A percentile compares a stretch with the other conserved stretches of the same genome.
Conservation (phyloP, 2,329 filamentous ascomycete genomes). For the Fusarium sp. region DNA sequence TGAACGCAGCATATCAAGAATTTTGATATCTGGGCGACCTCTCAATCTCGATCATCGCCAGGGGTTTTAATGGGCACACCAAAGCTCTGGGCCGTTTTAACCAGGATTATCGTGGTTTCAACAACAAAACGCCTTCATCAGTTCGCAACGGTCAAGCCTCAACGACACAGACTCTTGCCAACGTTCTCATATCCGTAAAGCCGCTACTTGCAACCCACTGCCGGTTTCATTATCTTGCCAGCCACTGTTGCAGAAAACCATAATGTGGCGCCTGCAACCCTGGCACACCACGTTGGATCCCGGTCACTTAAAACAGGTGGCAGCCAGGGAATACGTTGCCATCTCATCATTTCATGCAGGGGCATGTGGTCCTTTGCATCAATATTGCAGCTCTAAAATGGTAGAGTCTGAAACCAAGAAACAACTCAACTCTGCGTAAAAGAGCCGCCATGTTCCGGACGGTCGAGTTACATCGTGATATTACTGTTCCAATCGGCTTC, state of each 20-base stretch:
- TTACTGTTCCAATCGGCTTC: conserved; percentile 19
- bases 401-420: conserved; percentile 11
- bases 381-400: conserved; percentile 16
- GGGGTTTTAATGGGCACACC: conserved; percentile 24
- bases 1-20: neutral
- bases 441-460: neutral
- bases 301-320: conserved; percentile 11
- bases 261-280: conserved; percentile 28
- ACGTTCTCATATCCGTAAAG: neutral
- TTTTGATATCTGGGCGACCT: conserved; percentile 4
- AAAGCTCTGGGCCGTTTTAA: conserved; percentile 16
- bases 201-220: neutral
- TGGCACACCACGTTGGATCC: conserved; percentile 29
- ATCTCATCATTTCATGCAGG: conserved; percentile 41
- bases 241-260: conserved; percentile 26
- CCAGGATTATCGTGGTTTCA: conserved; percentile 12
- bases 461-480: conserved; percentile 24
- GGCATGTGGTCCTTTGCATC: conserved; percentile 27
- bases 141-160: conserved; percentile 22
- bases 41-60: conserved; percentile 22
- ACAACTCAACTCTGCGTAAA: conserved; percentile 9
- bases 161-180: neutral
- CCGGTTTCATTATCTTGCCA: conserved; percentile 4
- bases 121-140: conserved; percentile 5
- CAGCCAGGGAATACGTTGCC: conserved; percentile 13